Conservation (phyloP, 1,139 yeast species). For the Trichomonascaceae sp. region DNA sequence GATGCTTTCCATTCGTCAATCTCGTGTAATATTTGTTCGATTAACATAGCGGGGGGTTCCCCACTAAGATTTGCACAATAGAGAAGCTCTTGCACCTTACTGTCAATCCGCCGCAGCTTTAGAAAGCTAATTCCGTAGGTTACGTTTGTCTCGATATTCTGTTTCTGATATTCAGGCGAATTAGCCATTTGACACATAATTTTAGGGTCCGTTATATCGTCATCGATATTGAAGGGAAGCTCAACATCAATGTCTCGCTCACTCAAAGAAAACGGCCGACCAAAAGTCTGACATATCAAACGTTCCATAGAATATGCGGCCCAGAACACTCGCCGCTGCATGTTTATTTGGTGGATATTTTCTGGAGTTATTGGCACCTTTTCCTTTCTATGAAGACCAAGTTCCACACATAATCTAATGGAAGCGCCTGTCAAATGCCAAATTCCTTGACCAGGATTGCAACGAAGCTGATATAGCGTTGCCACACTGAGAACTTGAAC, state of each 20-base stretch:
- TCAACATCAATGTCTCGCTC: constrained; percentile 13
- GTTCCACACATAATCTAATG: constrained; percentile 12
- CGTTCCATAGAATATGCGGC: constrained; percentile 11
- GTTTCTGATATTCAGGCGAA: neutral
- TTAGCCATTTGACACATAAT: neutral
- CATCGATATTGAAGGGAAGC: constrained; percentile 12
- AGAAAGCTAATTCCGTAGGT: constrained; percentile 9
- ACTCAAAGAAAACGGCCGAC: constrained; percentile 13
- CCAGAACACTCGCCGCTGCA: constrained; percentile 13
- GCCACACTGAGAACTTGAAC: constrained; percentile 10
- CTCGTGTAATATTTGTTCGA: constrained; percentile 1
- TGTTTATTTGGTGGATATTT: neutral
- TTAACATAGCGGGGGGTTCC: constrained; percentile 1
- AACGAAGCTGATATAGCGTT: constrained; percentile 7
- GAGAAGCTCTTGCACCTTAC: constrained; percentile 10
- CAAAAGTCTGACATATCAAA: constrained; percentile 11
- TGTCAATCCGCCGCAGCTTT: constrained; percentile 10
- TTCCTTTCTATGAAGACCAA: constrained; percentile 14
- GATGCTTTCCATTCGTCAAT: constrained; percentile 7
- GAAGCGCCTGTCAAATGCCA: constrained; percentile 14
- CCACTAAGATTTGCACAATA: constrained; percentile 10
- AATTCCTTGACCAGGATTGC: constrained; percentile 11
- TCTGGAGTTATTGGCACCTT: constrained; percentile 5
- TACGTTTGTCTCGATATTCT: neutral
- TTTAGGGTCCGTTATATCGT: constrained; percentile 4